A percentile compares a stretch with the other conserved stretches of the same genome.
These are phyloP conservation scores for Adansonia gregorii DNA, from an alignment of 441 rosid species.

Conservation along the genomic window DNA sequence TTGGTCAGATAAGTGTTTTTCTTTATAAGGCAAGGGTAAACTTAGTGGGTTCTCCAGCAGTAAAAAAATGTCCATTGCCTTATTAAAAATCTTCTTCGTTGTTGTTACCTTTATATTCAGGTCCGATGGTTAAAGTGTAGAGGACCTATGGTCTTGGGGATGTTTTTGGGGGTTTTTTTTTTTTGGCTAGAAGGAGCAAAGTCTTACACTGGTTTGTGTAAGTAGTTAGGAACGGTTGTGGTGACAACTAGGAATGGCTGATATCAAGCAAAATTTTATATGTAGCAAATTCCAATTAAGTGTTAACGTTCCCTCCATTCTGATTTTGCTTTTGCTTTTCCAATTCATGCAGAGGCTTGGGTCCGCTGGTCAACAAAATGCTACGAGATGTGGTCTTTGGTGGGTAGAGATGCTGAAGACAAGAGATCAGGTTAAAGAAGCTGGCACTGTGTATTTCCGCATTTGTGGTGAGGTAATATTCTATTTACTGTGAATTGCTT, in stretches of 20 bases:
- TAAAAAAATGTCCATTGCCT: background rate
- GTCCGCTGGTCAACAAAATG: slow-evolving; percentile 76
- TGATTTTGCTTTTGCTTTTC: background rate
- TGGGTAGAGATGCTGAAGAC: slow-evolving; percentile 96
- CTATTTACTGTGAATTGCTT: slow-evolving; percentile 38
- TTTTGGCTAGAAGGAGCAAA: slow-evolving; percentile 4
- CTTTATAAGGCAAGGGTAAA: slow-evolving; percentile 1
- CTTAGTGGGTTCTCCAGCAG: background rate
- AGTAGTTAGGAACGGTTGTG: background rate
- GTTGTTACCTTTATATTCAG: background rate
- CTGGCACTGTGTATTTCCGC: slow-evolving; percentile 92
- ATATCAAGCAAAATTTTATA: background rate
- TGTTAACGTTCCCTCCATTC: background rate
- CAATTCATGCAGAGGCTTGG: slow-evolving; percentile 70
- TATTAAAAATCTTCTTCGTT: background rate
- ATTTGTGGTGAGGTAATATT: slow-evolving; percentile 85
- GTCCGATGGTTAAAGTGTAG: background rate
- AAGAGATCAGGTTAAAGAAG: slow-evolving; percentile 86
- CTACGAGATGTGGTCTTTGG: slow-evolving; percentile 98
- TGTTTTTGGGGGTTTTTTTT: background rate
- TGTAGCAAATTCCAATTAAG: slow-evolving; percentile 11
- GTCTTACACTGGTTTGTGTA: slow-evolving; percentile 1
- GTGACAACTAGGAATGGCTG: background rate
- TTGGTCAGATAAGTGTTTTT: background rate
- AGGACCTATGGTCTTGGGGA: background rate